Evolutionary conservation across 2,329 filamentous ascomycete genomes (phyloP), one percentile per base, ranked within the genome.

Genomic region (Cladosporium sp.): DNA sequence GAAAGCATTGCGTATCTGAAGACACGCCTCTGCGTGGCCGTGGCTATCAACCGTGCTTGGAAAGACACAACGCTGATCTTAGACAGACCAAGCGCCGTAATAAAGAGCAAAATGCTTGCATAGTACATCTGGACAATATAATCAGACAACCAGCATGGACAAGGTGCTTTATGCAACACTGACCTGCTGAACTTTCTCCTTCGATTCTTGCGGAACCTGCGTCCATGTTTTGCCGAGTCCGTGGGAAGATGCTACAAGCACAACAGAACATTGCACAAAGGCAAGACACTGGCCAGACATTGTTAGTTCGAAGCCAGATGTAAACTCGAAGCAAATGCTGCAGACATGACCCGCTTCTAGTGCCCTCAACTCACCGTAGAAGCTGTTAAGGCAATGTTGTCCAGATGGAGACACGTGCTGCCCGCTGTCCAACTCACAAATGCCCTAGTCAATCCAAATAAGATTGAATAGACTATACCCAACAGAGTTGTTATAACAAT

Each of bases 401-500:
- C 55, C 37, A 30, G 41, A 20, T 11, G 49, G 27, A 5, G 38
- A 41, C 9, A 27, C 30, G 30, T 52, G 48, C 17, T 34, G 27
- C 32, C 17, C 19, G 53, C 51, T 2, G 50, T 40, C 32, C 34
- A 45, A 32, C 48, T 41, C 11, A 56, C 29, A 30, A 49, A 52
- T 1, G 43, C 11, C 19, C 55, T 47, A 15, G 51, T 38, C 11
- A 47, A 30, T 2, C 45, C 40, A 20, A 45, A 50, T 3, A 55
- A 9, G n/a, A 50, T 18, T 9, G 48, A 50, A 27, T 53, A 40
- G 2, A 34, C 38, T 20, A 55, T 15, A 3, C 52, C 52, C 30
- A 56, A n/a, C 7, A 50, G 29, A 15, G 52, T 47, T n/a, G 52
- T 30, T 13, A 56, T 51, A 13, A 56, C 32, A n/a, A 54, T 54